Conservation (phyloP, 2,329 filamentous ascomycete genomes). For the Gaeumannomyces sp. region DNA sequence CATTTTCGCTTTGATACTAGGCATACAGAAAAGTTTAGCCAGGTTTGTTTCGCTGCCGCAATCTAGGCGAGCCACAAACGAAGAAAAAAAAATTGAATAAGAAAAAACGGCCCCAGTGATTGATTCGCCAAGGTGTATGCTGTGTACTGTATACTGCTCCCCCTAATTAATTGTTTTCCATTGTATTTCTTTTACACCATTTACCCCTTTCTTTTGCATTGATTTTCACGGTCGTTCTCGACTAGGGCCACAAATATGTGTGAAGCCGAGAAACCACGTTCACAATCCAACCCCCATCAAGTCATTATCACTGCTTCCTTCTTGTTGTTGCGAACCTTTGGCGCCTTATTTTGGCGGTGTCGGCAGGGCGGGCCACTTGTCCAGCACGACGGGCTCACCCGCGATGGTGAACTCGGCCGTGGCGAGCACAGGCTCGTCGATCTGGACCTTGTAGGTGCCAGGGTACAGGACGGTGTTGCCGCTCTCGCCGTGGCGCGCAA, state of each 20-base stretch:
- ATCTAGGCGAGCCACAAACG: not conserved
- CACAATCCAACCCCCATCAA: no score
- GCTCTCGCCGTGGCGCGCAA: constrained; percentile 42
- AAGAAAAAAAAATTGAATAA: not conserved
- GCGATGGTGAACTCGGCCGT: constrained; percentile 39
- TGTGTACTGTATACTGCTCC: no score
- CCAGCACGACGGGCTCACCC: constrained; percentile 36
- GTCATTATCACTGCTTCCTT: no score
- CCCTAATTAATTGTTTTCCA: no score
- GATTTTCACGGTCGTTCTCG: no score
- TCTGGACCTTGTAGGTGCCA: constrained; percentile 39
- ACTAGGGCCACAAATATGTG: no score
- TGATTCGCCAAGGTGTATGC: no score
- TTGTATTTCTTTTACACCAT: not conserved
- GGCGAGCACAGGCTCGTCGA: constrained; percentile 37
- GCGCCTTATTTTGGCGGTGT: not conserved
- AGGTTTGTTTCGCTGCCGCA: not conserved
- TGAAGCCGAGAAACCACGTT: no score
- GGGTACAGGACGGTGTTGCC: constrained; percentile 49
- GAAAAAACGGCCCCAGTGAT: not conserved
- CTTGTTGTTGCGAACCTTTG: no score
- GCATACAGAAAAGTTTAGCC: not conserved
- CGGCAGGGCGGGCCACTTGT: constrained; percentile 20
- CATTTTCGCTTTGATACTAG: not conserved
- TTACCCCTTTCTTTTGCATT: no score